phyloP scores from a whole-genome alignment of 1,284 basidiomycete genomes.

The Ustilago tritici region DNA sequence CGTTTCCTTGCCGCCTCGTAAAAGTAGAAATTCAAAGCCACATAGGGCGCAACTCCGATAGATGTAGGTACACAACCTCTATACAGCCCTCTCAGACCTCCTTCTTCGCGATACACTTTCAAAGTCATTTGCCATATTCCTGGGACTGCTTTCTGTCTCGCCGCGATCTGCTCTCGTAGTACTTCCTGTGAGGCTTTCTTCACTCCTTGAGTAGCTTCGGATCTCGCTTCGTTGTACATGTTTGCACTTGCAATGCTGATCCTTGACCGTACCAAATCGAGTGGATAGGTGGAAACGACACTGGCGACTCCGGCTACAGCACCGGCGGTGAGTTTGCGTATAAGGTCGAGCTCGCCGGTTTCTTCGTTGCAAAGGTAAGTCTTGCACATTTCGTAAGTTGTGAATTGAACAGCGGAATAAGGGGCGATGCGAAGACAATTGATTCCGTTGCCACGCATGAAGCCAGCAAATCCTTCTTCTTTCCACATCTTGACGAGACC shows the following conservation, averaged over 20 bases:
- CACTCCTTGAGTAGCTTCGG: not conserved
- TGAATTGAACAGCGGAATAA: constrained; percentile 88
- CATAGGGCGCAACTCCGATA: constrained; percentile 91
- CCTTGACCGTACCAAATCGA: constrained; percentile 91
- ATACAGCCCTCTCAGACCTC: constrained; percentile 86
- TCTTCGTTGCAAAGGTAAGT: constrained; percentile 70
- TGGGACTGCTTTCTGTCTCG: constrained; percentile 70
- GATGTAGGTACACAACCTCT: constrained; percentile 88
- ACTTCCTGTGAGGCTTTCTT: constrained; percentile 19
- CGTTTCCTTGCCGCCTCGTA: constrained; percentile 67
- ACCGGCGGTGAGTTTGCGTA: constrained; percentile 82
- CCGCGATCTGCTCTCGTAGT: constrained; percentile 31
- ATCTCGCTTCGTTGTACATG: constrained; percentile 60
- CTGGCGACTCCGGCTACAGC: constrained; percentile 90
- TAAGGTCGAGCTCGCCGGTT: constrained; percentile 80
- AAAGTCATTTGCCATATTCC: constrained; percentile 89
- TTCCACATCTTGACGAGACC: constrained; percentile 78
- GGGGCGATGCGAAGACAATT: constrained; percentile 88
- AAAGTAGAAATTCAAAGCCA: constrained; percentile 71
- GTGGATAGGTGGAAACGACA: constrained; percentile 89
- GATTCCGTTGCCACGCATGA: constrained; percentile 86
- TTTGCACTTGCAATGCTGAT: constrained; percentile 80
- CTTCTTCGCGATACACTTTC: constrained; percentile 90
- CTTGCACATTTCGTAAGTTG: constrained; percentile 86
- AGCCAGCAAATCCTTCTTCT: constrained; percentile 90